A percentile compares a stretch with the other conserved stretches of the same genome.
phyloP scores from a whole-genome alignment of 805 yeast species.

The Nakazawaea wickerhamii region DNA sequence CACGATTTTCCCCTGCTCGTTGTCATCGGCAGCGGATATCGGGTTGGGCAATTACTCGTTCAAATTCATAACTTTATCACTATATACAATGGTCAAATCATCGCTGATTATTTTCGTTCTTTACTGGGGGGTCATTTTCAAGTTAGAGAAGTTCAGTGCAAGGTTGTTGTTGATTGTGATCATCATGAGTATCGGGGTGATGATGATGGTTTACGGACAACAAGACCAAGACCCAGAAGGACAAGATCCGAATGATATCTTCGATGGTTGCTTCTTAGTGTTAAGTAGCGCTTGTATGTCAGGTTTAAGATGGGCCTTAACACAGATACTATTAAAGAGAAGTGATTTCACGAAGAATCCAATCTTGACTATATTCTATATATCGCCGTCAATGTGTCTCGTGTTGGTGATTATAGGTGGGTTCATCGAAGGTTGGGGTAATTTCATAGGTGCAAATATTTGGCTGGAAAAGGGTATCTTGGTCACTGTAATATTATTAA shows the following conservation, averaged over 20 bases:
- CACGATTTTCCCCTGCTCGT: constrained; percentile 74
- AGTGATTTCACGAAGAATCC: constrained; percentile 66
- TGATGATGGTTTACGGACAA: constrained; percentile 72
- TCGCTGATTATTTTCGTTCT: constrained; percentile 84
- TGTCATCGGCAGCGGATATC: constrained; percentile 89
- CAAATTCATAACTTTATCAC: constrained; percentile 69
- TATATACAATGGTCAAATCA: constrained; percentile 92
- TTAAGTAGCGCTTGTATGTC: constrained; percentile 74
- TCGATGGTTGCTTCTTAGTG: constrained; percentile 68
- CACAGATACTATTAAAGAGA: constrained; percentile 70
- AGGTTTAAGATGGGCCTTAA: constrained; percentile 93
- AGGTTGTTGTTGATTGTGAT: constrained; percentile 63
- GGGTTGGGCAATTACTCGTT: constrained; percentile 88
- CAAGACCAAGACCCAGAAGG: constrained; percentile 22
- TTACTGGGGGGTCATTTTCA: constrained; percentile 78
- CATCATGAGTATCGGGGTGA: constrained; percentile 79
- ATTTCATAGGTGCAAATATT: constrained; percentile 47
- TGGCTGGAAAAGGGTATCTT: constrained; percentile 61
- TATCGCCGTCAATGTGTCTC: constrained; percentile 79
- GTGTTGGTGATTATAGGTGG: constrained; percentile 59
- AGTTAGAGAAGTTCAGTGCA: constrained; percentile 68
- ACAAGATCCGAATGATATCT: constrained; percentile 19
- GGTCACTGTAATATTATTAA: constrained; percentile 50
- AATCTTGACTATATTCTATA: constrained; percentile 72
- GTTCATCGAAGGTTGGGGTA: constrained; percentile 59